phyloP scores from a whole-genome alignment of 2,329 filamentous ascomycete species.

The Madurella mycetomatis region DNA sequence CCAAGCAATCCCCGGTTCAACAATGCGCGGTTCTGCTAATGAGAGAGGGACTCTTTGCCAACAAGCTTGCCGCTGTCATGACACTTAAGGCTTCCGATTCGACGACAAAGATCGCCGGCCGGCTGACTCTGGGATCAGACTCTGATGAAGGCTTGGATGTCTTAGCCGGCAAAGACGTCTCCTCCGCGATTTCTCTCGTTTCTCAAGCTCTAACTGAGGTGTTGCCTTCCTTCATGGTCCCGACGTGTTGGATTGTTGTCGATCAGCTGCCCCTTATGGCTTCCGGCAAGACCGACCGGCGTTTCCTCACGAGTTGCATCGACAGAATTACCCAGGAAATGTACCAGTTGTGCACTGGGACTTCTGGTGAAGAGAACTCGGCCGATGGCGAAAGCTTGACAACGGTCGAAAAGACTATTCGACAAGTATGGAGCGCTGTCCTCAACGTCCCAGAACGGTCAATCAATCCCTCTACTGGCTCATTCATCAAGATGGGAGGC shows the following conservation, averaged over 20 bases:
- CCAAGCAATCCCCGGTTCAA: constrained; percentile 26
- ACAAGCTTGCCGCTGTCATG: constrained; percentile 8
- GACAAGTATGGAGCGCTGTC: no score
- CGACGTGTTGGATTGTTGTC: constrained; percentile 27
- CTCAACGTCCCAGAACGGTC: no score
- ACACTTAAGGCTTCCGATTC: neutral
- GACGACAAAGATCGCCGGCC: neutral
- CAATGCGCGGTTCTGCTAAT: constrained; percentile 7
- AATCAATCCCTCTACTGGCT: no score
- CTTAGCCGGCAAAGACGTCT: neutral
- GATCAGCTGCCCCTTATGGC: constrained; percentile 24
- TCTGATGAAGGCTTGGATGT: neutral
- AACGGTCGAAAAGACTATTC: no score
- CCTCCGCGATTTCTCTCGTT: neutral
- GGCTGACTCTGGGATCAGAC: neutral
- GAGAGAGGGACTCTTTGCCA: constrained; percentile 5
- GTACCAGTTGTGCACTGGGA: constrained; percentile 19
- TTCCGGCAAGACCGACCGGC: constrained; percentile 29
- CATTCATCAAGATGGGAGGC: no score
- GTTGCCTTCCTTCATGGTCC: constrained; percentile 21
- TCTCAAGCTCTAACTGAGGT: constrained; percentile 6
- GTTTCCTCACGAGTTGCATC: constrained; percentile 34
- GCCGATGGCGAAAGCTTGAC: no score
- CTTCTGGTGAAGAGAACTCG: no score
- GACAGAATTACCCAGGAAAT: constrained; percentile 33